Base-by-base conservation (phyloP, 192 early-diverging fungal species). In the Spizellomyces punctatus region DNA sequence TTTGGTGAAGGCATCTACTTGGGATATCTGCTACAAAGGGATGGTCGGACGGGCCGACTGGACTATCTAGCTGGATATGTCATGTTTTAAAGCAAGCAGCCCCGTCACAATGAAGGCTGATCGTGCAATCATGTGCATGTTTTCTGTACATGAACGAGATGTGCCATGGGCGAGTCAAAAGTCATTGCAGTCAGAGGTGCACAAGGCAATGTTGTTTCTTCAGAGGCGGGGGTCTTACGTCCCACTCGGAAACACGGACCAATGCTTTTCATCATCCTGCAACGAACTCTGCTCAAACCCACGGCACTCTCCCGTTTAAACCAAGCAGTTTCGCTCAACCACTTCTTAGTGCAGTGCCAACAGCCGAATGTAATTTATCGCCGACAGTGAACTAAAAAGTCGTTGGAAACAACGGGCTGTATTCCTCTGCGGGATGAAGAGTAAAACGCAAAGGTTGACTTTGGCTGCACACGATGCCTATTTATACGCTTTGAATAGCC, bases 161-260 rank as follows among this genome's bases (percentile, higher is more conserved):
- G 27, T 36, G 27, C 50, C 2, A 54, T 4, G 17, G 50, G 17
- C 50, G 14, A 54, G 50, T 12, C 17, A 19, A 19, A 54, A 54
- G 17, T 19, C 12, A 54, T 1, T n/a, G 50, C 50, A 54, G 50
- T 54, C 50, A 54, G 50, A 54, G 4, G 17, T 54, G 59, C 59
- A 14, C 59, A 61, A 42, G 59, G 22, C 42, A 14, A 22, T 41
- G 42, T 12, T 6, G 16, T 61, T 16, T 61, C 59, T 61, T 61
- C 59, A 41, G 17, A 61, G 17, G 59, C 59, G 59, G 59, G 59
- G 59, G 59, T 61, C 59, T 61, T 61, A 61, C 59, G 16, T 61
- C 59, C 59, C 59, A 61, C 17, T 61, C 59, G 59, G 59, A 61
- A 61, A 61, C 59, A 61, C 59, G 59, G 59, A 61, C 59, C 59